These are phyloP conservation scores for Botrytis byssoidea DNA, from an alignment of 2,329 filamentous ascomycete genomes.

Conservation along the genomic window DNA sequence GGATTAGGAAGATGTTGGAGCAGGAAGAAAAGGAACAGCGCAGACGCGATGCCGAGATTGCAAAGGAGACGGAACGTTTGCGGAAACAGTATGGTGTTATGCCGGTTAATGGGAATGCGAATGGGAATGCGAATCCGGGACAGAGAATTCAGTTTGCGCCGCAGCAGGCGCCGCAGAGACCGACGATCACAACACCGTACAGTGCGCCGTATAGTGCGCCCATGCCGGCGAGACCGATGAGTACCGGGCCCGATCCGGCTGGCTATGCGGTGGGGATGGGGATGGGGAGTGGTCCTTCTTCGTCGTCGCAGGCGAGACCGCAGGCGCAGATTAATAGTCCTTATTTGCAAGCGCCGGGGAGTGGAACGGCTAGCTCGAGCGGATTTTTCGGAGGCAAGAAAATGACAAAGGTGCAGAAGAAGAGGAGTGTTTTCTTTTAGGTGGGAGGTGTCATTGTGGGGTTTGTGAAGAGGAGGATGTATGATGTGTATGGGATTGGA, in stretches of 20 bases:
- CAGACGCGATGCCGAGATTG: conserved; percentile 58
- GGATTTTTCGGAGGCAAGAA: conserved; percentile 44
- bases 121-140: not conserved
- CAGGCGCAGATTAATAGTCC: not conserved
- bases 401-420: conserved; percentile 38
- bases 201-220: conserved; percentile 17
- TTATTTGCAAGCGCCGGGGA: conserved; percentile 35
- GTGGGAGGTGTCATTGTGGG: not conserved
- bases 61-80: conserved; percentile 81
- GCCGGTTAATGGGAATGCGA: not conserved
- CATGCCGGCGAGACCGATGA: conserved; percentile 27
- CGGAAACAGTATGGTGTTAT: conserved; percentile 60
- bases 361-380: conserved; percentile 44
- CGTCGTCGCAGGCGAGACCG: conserved; percentile 32
- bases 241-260: not conserved
- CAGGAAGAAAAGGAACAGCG: conserved; percentile 62
- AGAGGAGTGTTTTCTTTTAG: conserved; percentile 37
- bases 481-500: not conserved
- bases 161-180: conserved; percentile 26
- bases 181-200: conserved; percentile 20
- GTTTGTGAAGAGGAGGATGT: not conserved
- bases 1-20: conserved; percentile 64
- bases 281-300: not conserved
- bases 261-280: not conserved
- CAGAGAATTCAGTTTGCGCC: conserved; percentile 9